Evolutionary conservation across 108 stramenopile species (phyloP).

Genomic region (Aurantiochytrium sp.): DNA sequence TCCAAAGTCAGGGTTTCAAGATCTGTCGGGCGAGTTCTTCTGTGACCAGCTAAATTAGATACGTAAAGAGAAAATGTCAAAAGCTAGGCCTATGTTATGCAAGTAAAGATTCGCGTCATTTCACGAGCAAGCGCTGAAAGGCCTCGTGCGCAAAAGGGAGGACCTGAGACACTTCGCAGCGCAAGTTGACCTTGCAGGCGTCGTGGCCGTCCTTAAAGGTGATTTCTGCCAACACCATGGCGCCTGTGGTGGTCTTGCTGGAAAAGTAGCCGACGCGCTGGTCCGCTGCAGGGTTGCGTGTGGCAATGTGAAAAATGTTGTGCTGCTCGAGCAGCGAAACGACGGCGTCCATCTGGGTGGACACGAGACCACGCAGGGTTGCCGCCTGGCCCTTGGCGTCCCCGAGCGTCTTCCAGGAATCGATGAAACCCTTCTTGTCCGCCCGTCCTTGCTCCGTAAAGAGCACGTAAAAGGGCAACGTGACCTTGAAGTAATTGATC

Average conservation of each 20-base stretch:
- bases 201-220: constrained; percentile 83
- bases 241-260: constrained; percentile 61
- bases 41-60: too few species aligned
- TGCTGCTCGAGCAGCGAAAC: constrained; percentile 63
- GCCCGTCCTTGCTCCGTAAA: constrained; percentile 44
- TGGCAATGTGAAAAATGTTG: constrained; percentile 80
- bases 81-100: not conserved
- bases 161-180: not conserved
- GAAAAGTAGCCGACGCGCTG: constrained; percentile 85
- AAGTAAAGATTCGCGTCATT: not conserved
- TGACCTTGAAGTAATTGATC: constrained; percentile 80
- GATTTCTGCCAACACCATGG: constrained; percentile 68
- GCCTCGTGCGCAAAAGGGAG: not conserved
- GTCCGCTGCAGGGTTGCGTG: constrained; percentile 69
- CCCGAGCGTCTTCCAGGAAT: constrained; percentile 18
- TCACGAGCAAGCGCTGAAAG: not conserved
- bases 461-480: constrained; percentile 60
- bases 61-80: not conserved
- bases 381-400: not conserved
- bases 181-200: constrained; percentile 78
- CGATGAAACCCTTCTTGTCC: constrained; percentile 37
- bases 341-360: constrained; percentile 55
- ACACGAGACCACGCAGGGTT: constrained; percentile 20
- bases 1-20: too few species aligned
- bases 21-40: too few species aligned